These are phyloP conservation scores for Fragosphaeria purpurea DNA, from an alignment of 2,329 filamentous ascomycete genomes.

Conservation along the genomic window DNA sequence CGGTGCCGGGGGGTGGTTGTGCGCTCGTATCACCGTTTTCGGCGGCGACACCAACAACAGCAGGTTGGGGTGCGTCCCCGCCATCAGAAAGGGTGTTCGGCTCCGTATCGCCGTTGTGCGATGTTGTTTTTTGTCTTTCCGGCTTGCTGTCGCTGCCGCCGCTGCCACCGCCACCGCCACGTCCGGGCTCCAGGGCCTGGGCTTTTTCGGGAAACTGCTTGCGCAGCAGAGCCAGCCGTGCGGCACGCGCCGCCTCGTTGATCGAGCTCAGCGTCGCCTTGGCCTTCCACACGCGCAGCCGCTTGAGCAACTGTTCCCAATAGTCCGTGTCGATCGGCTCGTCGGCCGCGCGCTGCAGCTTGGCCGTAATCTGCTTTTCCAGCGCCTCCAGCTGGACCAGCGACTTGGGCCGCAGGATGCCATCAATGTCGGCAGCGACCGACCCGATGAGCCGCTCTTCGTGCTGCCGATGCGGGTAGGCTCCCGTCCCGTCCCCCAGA, in stretches of 20 bases:
- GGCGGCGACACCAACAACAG: too few species aligned
- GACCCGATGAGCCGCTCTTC: constrained; percentile 69
- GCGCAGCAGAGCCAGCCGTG: constrained; percentile 55
- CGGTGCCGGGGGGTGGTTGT: constrained; percentile 42
- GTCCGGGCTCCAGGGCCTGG: constrained; percentile 19
- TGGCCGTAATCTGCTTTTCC: constrained; percentile 76
- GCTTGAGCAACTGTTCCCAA: constrained; percentile 86
- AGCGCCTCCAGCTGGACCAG: constrained; percentile 78
- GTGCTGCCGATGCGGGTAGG: constrained; percentile 28
- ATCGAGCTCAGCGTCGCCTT: constrained; percentile 74
- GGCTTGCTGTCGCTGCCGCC: neutral
- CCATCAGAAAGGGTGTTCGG: too few species aligned
- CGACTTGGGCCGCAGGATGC: constrained; percentile 73
- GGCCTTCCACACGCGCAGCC: constrained; percentile 81
- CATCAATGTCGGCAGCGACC: constrained; percentile 80
- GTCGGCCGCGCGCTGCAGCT: constrained; percentile 61
- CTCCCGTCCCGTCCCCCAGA: neutral
- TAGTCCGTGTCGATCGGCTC: constrained; percentile 95
- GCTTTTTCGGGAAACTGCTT: constrained; percentile 61
- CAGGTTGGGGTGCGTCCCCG: neutral
- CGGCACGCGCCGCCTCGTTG: constrained; percentile 63
- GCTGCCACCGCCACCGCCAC: too few species aligned
- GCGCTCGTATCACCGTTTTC: constrained; percentile 10
- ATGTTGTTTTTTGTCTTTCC: neutral
- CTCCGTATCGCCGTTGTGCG: neutral